Evolutionary conservation across 108 stramenopile species (phyloP).

Genomic region (Cylindrotheca fusiformis): DNA sequence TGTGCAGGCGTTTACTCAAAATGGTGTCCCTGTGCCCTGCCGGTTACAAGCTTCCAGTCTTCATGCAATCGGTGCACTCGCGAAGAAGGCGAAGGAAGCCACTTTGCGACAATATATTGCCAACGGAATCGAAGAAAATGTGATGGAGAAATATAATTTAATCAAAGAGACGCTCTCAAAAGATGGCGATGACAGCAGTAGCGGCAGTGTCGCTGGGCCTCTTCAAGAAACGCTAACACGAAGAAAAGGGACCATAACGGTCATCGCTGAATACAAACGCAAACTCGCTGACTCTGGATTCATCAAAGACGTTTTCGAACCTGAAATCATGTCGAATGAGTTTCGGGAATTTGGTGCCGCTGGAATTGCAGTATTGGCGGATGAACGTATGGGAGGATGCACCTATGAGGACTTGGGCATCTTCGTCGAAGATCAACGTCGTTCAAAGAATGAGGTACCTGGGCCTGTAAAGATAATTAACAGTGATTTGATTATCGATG

Average conservation of each 20-base stretch:
- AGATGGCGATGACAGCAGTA: slow-evolving; percentile 1
- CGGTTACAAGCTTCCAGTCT: slow-evolving; percentile 16
- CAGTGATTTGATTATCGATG: slow-evolving; percentile 78
- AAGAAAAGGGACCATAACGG: slow-evolving; percentile 80
- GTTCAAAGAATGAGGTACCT: slow-evolving; percentile 64
- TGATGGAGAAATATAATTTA: slow-evolving; percentile 54
- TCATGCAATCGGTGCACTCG: slow-evolving; percentile 71
- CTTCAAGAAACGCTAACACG: slow-evolving; percentile 66
- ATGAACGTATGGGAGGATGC: slow-evolving; percentile 80
- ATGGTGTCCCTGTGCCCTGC: not conserved
- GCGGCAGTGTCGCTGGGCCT: slow-evolving; percentile 14
- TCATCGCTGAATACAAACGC: slow-evolving; percentile 89
- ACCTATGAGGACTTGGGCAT: slow-evolving; percentile 57
- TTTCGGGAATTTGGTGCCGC: slow-evolving; percentile 86
- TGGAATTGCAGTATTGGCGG: slow-evolving; percentile 76
- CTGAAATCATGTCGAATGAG: slow-evolving; percentile 44
- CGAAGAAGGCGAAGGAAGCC: slow-evolving; percentile 84
- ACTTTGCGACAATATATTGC: slow-evolving; percentile 57
- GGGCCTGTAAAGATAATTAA: slow-evolving; percentile 78
- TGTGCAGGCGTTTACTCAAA: not conserved
- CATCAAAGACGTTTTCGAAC: slow-evolving; percentile 39
- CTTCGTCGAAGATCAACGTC: slow-evolving; percentile 71
- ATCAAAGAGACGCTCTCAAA: slow-evolving; percentile 40
- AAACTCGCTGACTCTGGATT: slow-evolving; percentile 27
- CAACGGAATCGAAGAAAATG: slow-evolving; percentile 60